Conservation (phyloP, 192 early-diverging fungal species). For the Podila epicladia region DNA sequence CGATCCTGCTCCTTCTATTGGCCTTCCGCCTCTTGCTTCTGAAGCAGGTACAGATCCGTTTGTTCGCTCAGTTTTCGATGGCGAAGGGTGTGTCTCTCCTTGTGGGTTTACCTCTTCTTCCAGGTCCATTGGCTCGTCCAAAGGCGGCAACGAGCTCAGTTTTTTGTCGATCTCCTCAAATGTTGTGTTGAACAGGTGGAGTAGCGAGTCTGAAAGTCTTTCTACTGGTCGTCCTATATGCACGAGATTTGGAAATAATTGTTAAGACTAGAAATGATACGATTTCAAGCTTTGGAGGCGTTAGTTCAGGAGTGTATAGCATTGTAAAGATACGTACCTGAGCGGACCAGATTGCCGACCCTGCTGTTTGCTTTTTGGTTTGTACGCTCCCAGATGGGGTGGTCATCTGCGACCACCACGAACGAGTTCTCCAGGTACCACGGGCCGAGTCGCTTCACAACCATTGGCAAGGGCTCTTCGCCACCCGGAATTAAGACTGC, state of each 20-base stretch:
- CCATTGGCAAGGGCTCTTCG: conserved; percentile 44
- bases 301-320: too few species aligned
- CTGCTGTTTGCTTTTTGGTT: conserved; percentile 22
- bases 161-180: conserved; percentile 24
- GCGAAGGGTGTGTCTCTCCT: neutral
- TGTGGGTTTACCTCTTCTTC: neutral
- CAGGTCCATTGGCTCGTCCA: conserved; percentile 3
- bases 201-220: conserved; percentile 26
- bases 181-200: conserved; percentile 15
- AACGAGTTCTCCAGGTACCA: conserved; percentile 47
- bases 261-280: too few species aligned
- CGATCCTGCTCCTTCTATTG: neutral
- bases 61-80: neutral
- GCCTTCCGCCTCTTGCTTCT: neutral
- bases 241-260: neutral
- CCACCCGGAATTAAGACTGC: conserved; percentile 46
- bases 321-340: conserved; percentile 11
- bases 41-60: neutral
- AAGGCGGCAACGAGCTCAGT: conserved; percentile 9
- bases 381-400: conserved; percentile 29
- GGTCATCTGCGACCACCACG: conserved; percentile 39
- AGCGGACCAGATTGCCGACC: conserved; percentile 29
- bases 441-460: conserved; percentile 24
- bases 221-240: conserved; percentile 11
- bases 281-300: too few species aligned